Evolutionary conservation across 2,329 filamentous ascomycete genomes (phyloP).

Genomic region (Phoma herbarum): DNA sequence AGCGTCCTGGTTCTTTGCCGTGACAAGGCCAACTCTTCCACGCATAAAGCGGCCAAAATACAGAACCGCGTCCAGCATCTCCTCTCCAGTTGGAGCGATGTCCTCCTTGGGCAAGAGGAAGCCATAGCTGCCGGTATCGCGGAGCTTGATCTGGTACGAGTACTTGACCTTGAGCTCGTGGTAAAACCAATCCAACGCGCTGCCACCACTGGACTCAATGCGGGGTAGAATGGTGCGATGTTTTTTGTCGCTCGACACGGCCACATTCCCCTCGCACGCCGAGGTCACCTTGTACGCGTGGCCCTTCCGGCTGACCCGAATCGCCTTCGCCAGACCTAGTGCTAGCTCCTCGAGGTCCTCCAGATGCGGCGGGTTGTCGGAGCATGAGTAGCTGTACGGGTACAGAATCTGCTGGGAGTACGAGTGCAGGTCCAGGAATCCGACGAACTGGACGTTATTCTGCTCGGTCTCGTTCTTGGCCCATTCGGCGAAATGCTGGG

Average conservation of each 20-base stretch:
- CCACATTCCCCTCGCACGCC: constrained; percentile 83
- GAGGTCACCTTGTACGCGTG: constrained; percentile 73
- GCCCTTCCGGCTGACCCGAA: constrained; percentile 80
- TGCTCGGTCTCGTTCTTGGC: constrained; percentile 77
- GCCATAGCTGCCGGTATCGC: constrained; percentile 93
- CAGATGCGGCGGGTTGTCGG: constrained; percentile 77
- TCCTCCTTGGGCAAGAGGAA: constrained; percentile 87
- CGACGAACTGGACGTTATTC: constrained; percentile 79
- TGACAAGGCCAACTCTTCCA: constrained; percentile 50
- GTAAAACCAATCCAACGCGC: constrained; percentile 94
- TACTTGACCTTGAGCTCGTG: constrained; percentile 83
- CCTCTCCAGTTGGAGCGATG: constrained; percentile 88
- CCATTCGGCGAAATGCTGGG: constrained; percentile 79
- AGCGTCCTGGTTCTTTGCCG: constrained; percentile 6
- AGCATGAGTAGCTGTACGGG: constrained; percentile 88
- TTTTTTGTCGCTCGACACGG: constrained; percentile 43
- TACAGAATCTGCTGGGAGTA: constrained; percentile 96
- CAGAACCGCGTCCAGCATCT: constrained; percentile 82
- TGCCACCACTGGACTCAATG: constrained; percentile 81
- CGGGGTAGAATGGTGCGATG: constrained; percentile 56
- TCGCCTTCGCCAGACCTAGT: constrained; percentile 86
- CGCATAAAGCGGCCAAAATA: constrained; percentile 84
- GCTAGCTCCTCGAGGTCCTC: constrained; percentile 94
- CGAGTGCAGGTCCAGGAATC: constrained; percentile 88
- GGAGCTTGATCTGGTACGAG: constrained; percentile 92